phyloP scores from a whole-genome alignment of 441 rosid species.

The California macrophylla region DNA sequence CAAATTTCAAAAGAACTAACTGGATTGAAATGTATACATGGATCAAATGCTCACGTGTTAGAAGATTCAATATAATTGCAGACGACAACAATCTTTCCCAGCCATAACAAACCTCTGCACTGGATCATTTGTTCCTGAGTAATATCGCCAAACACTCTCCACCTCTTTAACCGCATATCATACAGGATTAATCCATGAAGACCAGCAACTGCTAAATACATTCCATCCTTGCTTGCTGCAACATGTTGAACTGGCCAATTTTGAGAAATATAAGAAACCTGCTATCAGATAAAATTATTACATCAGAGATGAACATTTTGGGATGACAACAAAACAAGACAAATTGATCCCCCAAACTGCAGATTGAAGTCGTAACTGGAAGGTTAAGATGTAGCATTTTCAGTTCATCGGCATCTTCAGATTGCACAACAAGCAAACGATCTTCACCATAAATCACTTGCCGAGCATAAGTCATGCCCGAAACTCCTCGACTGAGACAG shows the following conservation, averaged over 20 bases:
- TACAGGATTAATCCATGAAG: conserved; percentile 83
- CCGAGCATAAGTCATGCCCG: conserved; percentile 85
- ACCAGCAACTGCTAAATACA: conserved; percentile 92
- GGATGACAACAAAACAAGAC: conserved; percentile 13
- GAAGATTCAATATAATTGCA: conserved; percentile 80
- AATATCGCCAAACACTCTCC: conserved; percentile 96
- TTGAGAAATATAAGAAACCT: conserved; percentile 83
- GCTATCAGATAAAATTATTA: conserved; percentile 22
- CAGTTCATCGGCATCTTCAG: conserved; percentile 87
- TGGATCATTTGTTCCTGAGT: conserved; percentile 89
- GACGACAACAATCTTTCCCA: conserved; percentile 85
- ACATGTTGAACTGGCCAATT: conserved; percentile 99
- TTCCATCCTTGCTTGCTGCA: conserved; percentile 96
- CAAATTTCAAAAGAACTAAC: conserved; percentile 14
- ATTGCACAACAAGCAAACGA: conserved; percentile 89
- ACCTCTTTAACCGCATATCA: conserved; percentile 71
- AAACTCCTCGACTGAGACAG: conserved; percentile 90
- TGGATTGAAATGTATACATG: conserved; percentile 13
- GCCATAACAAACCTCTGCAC: conserved; percentile 90
- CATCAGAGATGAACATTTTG: conserved; percentile 25
- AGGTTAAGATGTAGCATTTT: conserved; percentile 85
- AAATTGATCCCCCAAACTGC: conserved; percentile 10
- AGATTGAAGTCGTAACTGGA: conserved; percentile 58
- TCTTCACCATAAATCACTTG: conserved; percentile 97
- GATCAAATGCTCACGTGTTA: conserved; percentile 52